Conservation (phyloP, 331 rosid species). For the Dryas integrifolia region DNA sequence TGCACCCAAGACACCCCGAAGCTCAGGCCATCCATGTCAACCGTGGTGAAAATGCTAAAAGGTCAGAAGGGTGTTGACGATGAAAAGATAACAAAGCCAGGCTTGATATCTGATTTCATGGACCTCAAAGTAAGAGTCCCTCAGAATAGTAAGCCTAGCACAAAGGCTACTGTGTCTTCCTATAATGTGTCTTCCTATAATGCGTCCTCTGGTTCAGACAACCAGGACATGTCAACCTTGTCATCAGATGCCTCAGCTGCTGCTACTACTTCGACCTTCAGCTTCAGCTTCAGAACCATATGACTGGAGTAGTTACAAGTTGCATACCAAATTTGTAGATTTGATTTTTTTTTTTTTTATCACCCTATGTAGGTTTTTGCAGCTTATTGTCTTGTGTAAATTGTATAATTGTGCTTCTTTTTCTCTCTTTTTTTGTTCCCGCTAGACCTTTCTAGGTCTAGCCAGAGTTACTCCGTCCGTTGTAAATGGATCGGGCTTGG, state of each 20-base stretch:
- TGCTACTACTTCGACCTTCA: conserved; percentile 36
- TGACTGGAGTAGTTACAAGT: conserved; percentile 17
- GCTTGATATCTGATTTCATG: conserved; percentile 69
- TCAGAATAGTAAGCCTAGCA: conserved; percentile 20
- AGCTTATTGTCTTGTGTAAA: conserved; percentile 34
- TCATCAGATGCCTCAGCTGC: conserved; percentile 27
- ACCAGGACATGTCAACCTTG: conserved; percentile 16
- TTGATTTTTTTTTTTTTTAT: conserved; percentile 5
- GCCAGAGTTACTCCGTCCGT: conserved; percentile 22
- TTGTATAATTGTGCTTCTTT: conserved; percentile 20
- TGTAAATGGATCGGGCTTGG: conserved; percentile 38
- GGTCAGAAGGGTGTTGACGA: conserved; percentile 44
- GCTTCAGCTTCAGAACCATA: conserved; percentile 20
- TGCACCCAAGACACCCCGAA: conserved; percentile 86
- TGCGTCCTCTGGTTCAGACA: conserved; percentile 44
- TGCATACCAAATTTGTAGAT: neutral
- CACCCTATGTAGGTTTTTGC: conserved; percentile 1
- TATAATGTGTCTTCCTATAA: conserved; percentile 26
- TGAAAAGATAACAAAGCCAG: conserved; percentile 59
- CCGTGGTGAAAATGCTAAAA: conserved; percentile 78
- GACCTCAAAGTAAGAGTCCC: conserved; percentile 58
- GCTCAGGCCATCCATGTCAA: conserved; percentile 81
- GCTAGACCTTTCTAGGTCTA: conserved; percentile 17
- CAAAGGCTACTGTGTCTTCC: conserved; percentile 19
- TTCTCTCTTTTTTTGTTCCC: neutral